A percentile compares a stretch with the other conserved stretches of the same genome.
Evolutionary conservation across 257 asterid genomes (phyloP).

Genomic region (Leptodermis oblonga): DNA sequence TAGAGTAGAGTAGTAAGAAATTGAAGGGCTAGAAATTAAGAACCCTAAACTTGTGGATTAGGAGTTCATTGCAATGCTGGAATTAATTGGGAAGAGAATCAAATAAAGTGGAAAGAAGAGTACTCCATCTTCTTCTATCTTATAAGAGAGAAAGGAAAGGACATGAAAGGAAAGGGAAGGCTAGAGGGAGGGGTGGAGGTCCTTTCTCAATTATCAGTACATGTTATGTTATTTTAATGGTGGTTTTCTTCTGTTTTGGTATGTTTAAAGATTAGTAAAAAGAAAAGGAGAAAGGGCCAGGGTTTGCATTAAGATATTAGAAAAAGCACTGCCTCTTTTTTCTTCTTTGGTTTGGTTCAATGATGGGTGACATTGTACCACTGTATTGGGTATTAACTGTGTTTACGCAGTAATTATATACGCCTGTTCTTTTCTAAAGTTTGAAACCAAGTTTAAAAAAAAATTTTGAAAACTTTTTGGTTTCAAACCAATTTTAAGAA

Average conservation of each 20-base stretch:
- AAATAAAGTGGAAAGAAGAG: not conserved
- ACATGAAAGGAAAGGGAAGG: not conserved
- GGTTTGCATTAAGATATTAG: no score
- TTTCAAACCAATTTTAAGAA: no score
- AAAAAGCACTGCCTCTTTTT: not conserved
- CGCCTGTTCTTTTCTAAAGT: no score
- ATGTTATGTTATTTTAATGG: conserved; percentile 13
- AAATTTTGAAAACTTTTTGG: no score
- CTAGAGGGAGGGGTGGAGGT: not conserved
- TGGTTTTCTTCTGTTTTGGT: conserved; percentile 35
- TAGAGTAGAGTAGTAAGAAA: not conserved
- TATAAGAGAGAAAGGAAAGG: not conserved
- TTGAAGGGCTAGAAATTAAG: not conserved
- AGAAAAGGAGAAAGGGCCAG: no score
- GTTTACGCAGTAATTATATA: no score
- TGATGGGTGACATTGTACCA: no score
- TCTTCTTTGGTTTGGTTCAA: not conserved
- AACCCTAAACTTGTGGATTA: conserved; percentile 33
- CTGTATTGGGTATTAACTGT: no score
- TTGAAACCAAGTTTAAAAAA: no score
- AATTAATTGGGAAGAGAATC: not conserved
- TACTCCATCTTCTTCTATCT: no score
- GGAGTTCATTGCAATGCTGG: not conserved
- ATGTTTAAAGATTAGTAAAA: not conserved
- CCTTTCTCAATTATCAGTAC: not conserved